Conservation (phyloP, 768 basidiomycete species). For the Hemileccinum impolitum region DNA sequence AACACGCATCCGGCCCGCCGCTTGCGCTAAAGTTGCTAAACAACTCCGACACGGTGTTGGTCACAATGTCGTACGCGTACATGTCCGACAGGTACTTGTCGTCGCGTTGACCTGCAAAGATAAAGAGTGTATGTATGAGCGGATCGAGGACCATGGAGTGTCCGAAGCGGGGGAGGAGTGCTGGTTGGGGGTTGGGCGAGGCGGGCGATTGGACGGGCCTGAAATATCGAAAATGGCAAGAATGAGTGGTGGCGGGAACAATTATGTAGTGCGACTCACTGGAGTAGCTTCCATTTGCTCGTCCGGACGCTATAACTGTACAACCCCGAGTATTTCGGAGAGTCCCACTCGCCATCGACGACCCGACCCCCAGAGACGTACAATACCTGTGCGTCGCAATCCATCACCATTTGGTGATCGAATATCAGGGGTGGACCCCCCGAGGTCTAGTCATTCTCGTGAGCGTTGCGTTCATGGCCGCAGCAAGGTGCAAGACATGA, state of each 20-base stretch:
- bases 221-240: neutral
- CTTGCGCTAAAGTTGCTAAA: constrained; percentile 57
- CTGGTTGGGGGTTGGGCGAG: constrained; percentile 30
- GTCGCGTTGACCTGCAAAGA: constrained; percentile 72
- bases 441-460: constrained; percentile 40
- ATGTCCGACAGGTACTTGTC: constrained; percentile 71
- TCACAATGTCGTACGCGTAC: constrained; percentile 66
- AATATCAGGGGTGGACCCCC: constrained; percentile 73
- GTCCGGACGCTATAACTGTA: constrained; percentile 67
- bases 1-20: constrained; percentile 70
- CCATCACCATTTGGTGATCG: constrained; percentile 82
- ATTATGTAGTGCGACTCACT: constrained; percentile 46
- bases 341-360: constrained; percentile 61
- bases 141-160: constrained; percentile 83
- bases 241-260: neutral
- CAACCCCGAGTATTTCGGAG: constrained; percentile 62
- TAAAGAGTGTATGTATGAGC: constrained; percentile 52
- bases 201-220: constrained; percentile 22
- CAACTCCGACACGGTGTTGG: constrained; percentile 55
- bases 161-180: constrained; percentile 62
- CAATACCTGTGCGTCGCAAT: constrained; percentile 63
- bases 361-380: constrained; percentile 78
- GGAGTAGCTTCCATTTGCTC: constrained; percentile 64
- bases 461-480: neutral
- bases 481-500: neutral